Evolutionary conservation across 345 rosid species (phyloP).

Genomic region (Eucalyptus coolabah): DNA sequence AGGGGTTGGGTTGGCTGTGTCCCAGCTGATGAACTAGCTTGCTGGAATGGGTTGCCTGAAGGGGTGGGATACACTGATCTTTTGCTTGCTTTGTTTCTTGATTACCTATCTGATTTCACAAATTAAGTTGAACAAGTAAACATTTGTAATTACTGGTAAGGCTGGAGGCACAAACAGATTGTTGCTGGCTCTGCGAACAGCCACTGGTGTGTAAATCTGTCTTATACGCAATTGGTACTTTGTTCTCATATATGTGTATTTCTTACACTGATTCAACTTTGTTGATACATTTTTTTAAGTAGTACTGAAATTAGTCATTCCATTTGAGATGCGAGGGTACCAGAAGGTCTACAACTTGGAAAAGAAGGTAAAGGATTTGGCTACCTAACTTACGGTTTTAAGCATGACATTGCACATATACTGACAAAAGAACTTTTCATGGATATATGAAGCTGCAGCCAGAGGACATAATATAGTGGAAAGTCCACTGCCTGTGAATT

Average conservation of each 20-base stretch:
- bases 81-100: not conserved
- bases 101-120: not conserved
- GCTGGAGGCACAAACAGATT: constrained; percentile 74
- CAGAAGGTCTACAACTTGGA: constrained; percentile 84
- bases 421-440: not conserved
- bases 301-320: constrained; percentile 54
- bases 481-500: too few relatives aligned
- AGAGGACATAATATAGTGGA: too few relatives aligned
- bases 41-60: not conserved
- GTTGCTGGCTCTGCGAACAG: constrained; percentile 86
- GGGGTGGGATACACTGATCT: constrained; percentile 18
- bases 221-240: not conserved
- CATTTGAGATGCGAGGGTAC: constrained; percentile 89
- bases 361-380: constrained; percentile 45
- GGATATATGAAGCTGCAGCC: too few relatives aligned
- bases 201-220: constrained; percentile 41
- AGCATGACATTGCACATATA: not conserved
- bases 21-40: too few relatives aligned
- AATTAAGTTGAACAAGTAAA: not conserved
- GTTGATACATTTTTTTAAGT: not conserved
- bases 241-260: not conserved
- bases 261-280: not conserved
- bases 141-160: constrained; percentile 37
- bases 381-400: not conserved
- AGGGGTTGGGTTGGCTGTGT: too few relatives aligned